Evolutionary conservation across 495 filamentous ascomycete genomes (phyloP), one percentile per base, ranked within the genome.

Genomic region (Eremomyces bilateralis): DNA sequence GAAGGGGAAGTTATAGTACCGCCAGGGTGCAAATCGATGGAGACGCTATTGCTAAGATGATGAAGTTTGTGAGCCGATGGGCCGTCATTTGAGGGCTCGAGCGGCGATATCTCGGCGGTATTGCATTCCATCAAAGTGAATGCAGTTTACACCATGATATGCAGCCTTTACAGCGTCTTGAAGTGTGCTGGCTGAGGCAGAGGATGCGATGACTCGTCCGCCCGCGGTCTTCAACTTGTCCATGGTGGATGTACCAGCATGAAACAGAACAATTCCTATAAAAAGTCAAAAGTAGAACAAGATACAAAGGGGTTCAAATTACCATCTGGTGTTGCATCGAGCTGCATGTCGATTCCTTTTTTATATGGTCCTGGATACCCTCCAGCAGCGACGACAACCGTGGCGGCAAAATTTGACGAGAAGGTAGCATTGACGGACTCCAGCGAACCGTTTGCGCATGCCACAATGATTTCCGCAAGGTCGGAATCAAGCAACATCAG

Each of bases 281-380:
- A 15, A 11, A 2, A 1, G 28, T 41, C 27, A 39, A 18, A 15
- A 22, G 3, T 4, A 11, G 8, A 11, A 36, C 34, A 19, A 4
- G 8, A 35, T 17, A 3, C 1, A 20, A 17, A 20, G 17, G n/a
- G 28, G 17, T 1, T 8, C 16, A 32, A 38, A 36, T 35, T 44
- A 57, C 56, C 61, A 39, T 61, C 52, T 1, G 59, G 57, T 18
- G 54, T 50, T 20, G 58, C 41, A 28, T 60, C 57, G 27, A 76
- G 42, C 15, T 48, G 73, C 52, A 97, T 92, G 31, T 69, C 60
- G 30, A 73, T 75, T 36, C 80, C 79, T 53, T 88, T 90, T 27
- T 63, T 62, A 55, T 94, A 95, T 0, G 71, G 62, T 29, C 76
- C 76, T n/a, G 88, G 88, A 50, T 97, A 97, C n/a, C 85, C 85